Conservation (phyloP, 2,329 filamentous ascomycete species). For the Emericellopsis atlantica region DNA sequence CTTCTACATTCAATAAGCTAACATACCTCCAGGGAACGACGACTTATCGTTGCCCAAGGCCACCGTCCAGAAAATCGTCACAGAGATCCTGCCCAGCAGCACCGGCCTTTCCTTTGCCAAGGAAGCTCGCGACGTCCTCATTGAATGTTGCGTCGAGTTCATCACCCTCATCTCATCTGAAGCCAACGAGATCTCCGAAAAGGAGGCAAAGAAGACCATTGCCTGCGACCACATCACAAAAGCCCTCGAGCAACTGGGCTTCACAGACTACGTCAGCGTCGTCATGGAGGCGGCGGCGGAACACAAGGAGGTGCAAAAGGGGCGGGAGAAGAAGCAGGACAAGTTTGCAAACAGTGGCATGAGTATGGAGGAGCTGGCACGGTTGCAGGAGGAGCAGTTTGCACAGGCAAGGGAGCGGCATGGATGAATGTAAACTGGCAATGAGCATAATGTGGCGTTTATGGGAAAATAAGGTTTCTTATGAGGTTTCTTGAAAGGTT, state of each 20-base stretch:
- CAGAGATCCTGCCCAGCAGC: constrained; percentile 74
- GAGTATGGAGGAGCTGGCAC: constrained; percentile 78
- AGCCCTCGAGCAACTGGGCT: constrained; percentile 83
- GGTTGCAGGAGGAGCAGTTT: constrained; percentile 86
- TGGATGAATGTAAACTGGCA: constrained; percentile 5
- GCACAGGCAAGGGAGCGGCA: constrained; percentile 47
- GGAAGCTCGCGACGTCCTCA: constrained; percentile 86
- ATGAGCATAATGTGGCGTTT: too few relatives aligned
- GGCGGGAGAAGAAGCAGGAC: constrained; percentile 90
- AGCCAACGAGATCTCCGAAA: constrained; percentile 97
- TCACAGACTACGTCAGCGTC: constrained; percentile 80
- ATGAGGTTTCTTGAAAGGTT: too few relatives aligned
- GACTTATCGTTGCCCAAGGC: constrained; percentile 55
- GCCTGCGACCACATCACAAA: constrained; percentile 96
- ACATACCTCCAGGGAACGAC: constrained; percentile 36
- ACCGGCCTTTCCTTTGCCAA: constrained; percentile 78
- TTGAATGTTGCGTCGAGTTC: constrained; percentile 98
- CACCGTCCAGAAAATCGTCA: constrained; percentile 76
- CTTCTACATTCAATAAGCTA: background rate
- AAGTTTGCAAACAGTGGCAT: constrained; percentile 94
- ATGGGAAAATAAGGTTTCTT: too few relatives aligned
- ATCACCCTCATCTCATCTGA: constrained; percentile 98
- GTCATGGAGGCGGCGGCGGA: constrained; percentile 78
- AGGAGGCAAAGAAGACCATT: constrained; percentile 98
- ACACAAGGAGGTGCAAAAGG: constrained; percentile 88